These are phyloP conservation scores for Globomyces sp. DNA, from an alignment of 371 early-diverging fungal genomes.

Conservation along the genomic window DNA sequence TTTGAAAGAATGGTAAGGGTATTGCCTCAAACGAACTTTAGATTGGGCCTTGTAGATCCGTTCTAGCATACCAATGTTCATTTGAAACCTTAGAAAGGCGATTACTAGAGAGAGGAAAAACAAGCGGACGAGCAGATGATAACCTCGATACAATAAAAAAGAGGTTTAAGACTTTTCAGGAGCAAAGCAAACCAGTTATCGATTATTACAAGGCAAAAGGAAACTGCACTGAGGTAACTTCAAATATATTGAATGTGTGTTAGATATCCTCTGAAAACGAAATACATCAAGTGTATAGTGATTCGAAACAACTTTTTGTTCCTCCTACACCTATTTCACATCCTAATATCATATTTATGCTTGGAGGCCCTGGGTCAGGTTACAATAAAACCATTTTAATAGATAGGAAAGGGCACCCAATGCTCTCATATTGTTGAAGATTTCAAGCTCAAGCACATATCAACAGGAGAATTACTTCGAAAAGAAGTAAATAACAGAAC, in stretches of 20 bases:
- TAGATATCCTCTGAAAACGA: conserved; percentile 30
- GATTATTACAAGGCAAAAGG: conserved; percentile 43
- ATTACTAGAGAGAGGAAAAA: conserved; percentile 55
- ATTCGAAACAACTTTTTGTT: conserved; percentile 23
- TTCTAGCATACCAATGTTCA: conserved; percentile 37
- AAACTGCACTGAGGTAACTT: conserved; percentile 14
- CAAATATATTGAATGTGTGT: neutral
- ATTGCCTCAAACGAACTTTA: too few species aligned
- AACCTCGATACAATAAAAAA: conserved; percentile 54
- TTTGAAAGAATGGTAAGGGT: conserved; percentile 21
- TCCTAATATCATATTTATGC: conserved; percentile 43
- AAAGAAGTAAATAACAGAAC: conserved; percentile 34
- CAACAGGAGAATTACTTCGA: conserved; percentile 58
- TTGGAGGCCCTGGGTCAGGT: conserved; percentile 31
- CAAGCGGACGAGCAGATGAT: conserved; percentile 58
- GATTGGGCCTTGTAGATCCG: conserved; percentile 31
- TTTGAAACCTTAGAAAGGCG: conserved; percentile 38
- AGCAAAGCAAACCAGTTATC: conserved; percentile 57
- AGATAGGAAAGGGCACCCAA: conserved; percentile 87
- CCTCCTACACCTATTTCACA: conserved; percentile 27
- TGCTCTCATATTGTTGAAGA: conserved; percentile 82
- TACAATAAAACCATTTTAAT: conserved; percentile 24
- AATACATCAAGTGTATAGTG: conserved; percentile 42
- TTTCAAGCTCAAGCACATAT: conserved; percentile 54
- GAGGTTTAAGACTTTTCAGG: conserved; percentile 49